These are phyloP conservation scores for Pilasporangium apinafurcum DNA, from an alignment of 352 stramenopile species.

Conservation along the genomic window DNA sequence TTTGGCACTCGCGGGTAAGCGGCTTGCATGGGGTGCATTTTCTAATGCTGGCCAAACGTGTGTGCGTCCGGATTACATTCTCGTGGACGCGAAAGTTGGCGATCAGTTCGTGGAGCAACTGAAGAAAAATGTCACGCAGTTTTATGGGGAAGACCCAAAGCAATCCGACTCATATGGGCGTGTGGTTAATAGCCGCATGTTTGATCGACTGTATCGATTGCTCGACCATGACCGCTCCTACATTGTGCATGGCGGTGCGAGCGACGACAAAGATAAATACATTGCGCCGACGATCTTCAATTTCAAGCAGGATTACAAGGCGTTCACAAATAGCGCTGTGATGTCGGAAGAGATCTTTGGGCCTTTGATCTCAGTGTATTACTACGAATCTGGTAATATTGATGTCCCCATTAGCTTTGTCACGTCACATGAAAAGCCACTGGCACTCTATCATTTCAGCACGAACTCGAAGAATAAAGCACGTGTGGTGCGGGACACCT, in stretches of 20 bases:
- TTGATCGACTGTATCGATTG: slow-evolving; percentile 14
- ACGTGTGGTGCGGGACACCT: slow-evolving; percentile 36
- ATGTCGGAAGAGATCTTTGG: slow-evolving; percentile 96
- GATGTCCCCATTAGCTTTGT: slow-evolving; percentile 29
- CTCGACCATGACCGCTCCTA: slow-evolving; percentile 51
- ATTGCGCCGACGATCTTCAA: slow-evolving; percentile 88
- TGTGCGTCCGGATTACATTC: slow-evolving; percentile 91
- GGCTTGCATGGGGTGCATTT: slow-evolving; percentile 83
- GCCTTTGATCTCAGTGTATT: slow-evolving; percentile 90
- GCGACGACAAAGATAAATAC: slow-evolving; percentile 68
- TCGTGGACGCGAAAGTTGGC: slow-evolving; percentile 74
- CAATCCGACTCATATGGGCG: slow-evolving; percentile 39
- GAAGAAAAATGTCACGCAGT: slow-evolving; percentile 24
- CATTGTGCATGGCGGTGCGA: slow-evolving; percentile 49
- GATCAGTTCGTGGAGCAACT: slow-evolving; percentile 42
- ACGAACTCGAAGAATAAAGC: slow-evolving; percentile 28
- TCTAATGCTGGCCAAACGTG: slow-evolving; percentile 94
- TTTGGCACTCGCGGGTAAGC: slow-evolving; percentile 41
- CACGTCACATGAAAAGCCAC: slow-evolving; percentile 51
- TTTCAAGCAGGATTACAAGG: slow-evolving; percentile 56
- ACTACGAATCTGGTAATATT: slow-evolving; percentile 41
- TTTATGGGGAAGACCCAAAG: slow-evolving; percentile 56
- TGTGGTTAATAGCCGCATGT: slow-evolving; percentile 11
- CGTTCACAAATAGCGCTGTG: slow-evolving; percentile 42
- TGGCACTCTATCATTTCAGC: slow-evolving; percentile 86